Base-by-base conservation (phyloP, 805 yeast species). In the Suhomyces sp. region DNA sequence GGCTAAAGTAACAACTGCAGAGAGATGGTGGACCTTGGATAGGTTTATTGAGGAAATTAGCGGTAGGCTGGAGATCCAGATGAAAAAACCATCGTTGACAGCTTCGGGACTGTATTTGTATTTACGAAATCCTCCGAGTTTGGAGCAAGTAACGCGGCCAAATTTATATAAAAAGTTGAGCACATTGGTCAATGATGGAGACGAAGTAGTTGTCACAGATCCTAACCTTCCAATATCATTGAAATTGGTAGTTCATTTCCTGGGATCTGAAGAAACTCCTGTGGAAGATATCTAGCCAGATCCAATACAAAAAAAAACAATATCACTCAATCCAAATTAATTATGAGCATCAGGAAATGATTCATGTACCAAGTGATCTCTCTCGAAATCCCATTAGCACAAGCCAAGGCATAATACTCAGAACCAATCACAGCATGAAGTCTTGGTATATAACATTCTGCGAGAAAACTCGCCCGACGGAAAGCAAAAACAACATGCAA, bases 201-300 rank as follows among this genome's bases (percentile, higher is more conserved):
- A 76, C 25, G 82, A 79, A 43, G 44, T 79, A 4, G 62, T 71
- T 7, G 63, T 77, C 6, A 76, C 82, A 1, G 83, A 77, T 39
- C 72, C 74, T 2, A 58, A 56, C 7, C 54, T 79, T 16, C 79
- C 81, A 3, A 65, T 77, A 24, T 63, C 73, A 11, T 40, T 66
- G 39, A 47, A 53, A 24, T 28, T 33, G 13, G 12, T 8, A 14
- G 31, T 28, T 5, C 8, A 6, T 9, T 23, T 23, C 13, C 6
- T 13, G 9, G 25, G 25, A 13, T 13, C 25, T 7, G 25, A 23
- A 23, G 6, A 10, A n/a, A n/a, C n/a, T n/a, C n/a, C n/a, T n/a
- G n/a, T n/a, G n/a, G n/a, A n/a, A n/a, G n/a, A n/a, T n/a, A n/a
- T n/a, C n/a, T n/a, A n/a, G n/a, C n/a, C n/a, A n/a, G n/a, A n/a